Evolutionary conservation across 345 rosid genomes (phyloP), one percentile per base, ranked within the genome.

Genomic region (Moringa oleifera): DNA sequence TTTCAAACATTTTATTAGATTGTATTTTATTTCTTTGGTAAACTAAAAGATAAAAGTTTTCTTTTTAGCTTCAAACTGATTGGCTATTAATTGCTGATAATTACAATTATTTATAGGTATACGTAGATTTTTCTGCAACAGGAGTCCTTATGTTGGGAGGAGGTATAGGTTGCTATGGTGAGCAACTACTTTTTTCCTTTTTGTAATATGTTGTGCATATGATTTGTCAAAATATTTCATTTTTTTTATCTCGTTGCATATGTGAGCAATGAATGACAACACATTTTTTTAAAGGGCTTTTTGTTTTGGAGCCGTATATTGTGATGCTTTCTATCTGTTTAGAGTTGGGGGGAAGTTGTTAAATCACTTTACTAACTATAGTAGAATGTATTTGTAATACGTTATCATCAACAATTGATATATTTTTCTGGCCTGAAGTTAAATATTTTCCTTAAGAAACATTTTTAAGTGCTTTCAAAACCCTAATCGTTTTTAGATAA

Each of bases 111-210:
- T 23, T 63, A 51, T 60, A 73, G 77, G 69, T 73, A 5, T 73
- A 73, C 57, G 67, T 73, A 1, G 70, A 73, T 73, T 59, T 68
- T 68, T 28, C 68, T n/a, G 77, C 73, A 41, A 28, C 67, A 28
- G 41, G 64, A 45, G 60, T 73, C 31, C 37, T 73, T n/a, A 64
- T 60, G 24, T 64, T 73, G 0, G 77, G 77, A 51, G 77, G 77
- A 64, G 77, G 73, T 41, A 59, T 73, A 60, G 66, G 77, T 55
- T 68, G 64, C 20, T 73, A 73, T 59, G 77, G 77, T 73, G 58
- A 73, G 70, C 61, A n/a, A 63, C 63, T 54, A n/a, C 59, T 23
- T 73, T 10, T 54, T 7, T 63, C 37, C 58, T 55, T 61, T 36
- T 58, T 59, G 28, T 21, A 50, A 23, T 61, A 22, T 23, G n/a